Evolutionary conservation across 2,329 filamentous ascomycete genomes (phyloP).

Genomic region (Nannizziopsis arthrosporioides): DNA sequence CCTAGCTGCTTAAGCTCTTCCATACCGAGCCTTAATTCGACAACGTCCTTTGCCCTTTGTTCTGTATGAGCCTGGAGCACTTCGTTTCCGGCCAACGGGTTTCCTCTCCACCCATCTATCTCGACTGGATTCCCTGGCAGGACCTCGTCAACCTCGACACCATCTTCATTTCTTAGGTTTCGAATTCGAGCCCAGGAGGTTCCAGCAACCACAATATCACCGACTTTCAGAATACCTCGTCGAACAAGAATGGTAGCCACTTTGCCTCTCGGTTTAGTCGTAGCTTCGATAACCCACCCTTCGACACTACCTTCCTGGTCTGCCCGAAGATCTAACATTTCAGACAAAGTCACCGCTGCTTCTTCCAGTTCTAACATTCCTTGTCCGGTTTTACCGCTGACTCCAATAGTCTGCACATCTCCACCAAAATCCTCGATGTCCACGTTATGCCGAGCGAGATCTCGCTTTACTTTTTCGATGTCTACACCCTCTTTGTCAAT

Average conservation of each 20-base stretch:
- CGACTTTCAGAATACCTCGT: slow-evolving; percentile 68
- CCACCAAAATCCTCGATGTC: slow-evolving; percentile 92
- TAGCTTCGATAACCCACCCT: slow-evolving; percentile 88
- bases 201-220: slow-evolving; percentile 78
- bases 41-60: slow-evolving; percentile 62
- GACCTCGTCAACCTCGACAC: slow-evolving; percentile 57
- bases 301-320: slow-evolving; percentile 66
- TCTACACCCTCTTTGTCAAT: slow-evolving; percentile 78
- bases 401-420: slow-evolving; percentile 80
- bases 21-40: slow-evolving; percentile 63
- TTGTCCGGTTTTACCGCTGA: slow-evolving; percentile 85
- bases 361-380: slow-evolving; percentile 91
- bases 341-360: slow-evolving; percentile 70
- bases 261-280: slow-evolving; percentile 71
- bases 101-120: slow-evolving; percentile 85
- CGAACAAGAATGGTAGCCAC: slow-evolving; percentile 82
- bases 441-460: slow-evolving; percentile 70
- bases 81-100: slow-evolving; percentile 75
- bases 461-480: slow-evolving; percentile 72
- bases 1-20: slow-evolving; percentile 55
- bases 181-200: slow-evolving; percentile 81
- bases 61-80: slow-evolving; percentile 74
- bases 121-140: slow-evolving; percentile 83
- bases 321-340: slow-evolving; percentile 81
- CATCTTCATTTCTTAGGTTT: slow-evolving; percentile 72